Evolutionary conservation across 139 green algal genomes (phyloP).

Genomic region (Pleodorina starrii): DNA sequence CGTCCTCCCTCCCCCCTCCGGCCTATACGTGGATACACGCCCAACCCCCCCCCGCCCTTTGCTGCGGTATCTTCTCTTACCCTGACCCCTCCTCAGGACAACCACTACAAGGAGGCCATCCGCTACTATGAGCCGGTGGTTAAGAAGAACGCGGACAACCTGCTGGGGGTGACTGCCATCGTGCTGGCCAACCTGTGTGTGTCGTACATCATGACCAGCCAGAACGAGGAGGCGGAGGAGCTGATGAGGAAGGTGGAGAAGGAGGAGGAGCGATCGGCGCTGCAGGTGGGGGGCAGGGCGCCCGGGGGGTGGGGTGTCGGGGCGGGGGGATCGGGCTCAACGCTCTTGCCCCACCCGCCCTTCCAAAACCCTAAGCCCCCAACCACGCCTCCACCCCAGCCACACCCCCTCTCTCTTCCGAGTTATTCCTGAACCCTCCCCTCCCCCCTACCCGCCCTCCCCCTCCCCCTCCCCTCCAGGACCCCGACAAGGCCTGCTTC

Average conservation of each 20-base stretch:
- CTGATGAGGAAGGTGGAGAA: conserved; percentile 91
- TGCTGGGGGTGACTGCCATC: conserved; percentile 86
- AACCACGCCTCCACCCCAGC: neutral
- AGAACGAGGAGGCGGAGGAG: conserved; percentile 93
- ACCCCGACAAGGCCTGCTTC: conserved; percentile 77
- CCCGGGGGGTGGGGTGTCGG: neutral
- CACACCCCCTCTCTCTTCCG: neutral
- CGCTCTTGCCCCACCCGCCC: neutral
- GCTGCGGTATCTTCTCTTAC: no score
- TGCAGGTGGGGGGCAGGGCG: neutral
- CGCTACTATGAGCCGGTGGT: conserved; percentile 85
- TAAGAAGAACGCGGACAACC: conserved; percentile 67
- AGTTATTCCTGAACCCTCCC: neutral
- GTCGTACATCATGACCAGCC: conserved; percentile 91
- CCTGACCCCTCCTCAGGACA: conserved; percentile 66
- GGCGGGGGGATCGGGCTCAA: neutral
- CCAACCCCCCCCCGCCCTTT: neutral
- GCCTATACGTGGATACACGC: no score
- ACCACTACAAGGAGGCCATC: conserved; percentile 86
- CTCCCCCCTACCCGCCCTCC: neutral
- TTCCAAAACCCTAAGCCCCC: no score
- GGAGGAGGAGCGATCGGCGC: conserved; percentile 75
- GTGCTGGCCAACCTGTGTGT: conserved; percentile 95
- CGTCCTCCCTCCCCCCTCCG: no score
- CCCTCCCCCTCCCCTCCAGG: neutral